phyloP scores from a whole-genome alignment of 148 eudicot genomes.

The Cornus controversa region DNA sequence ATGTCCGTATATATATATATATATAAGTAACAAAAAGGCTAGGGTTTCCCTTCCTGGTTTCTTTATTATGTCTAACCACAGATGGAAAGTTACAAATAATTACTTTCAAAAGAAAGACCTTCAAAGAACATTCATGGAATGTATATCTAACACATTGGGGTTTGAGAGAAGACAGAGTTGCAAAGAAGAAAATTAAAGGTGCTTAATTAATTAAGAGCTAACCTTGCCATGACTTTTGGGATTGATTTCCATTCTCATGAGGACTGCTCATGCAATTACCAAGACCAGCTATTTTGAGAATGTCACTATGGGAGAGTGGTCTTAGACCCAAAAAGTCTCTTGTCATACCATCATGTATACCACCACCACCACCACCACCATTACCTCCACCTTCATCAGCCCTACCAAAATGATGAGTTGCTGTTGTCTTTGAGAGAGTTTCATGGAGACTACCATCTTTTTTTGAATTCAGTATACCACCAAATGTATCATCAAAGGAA shows the following conservation, averaged over 20 bases:
- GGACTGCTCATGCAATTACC: constrained; percentile 32
- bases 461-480: constrained; percentile 27
- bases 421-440: not conserved
- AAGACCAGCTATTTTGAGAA: constrained; percentile 52
- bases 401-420: not conserved
- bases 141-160: not conserved
- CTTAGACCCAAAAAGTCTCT: constrained; percentile 84
- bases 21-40: not conserved
- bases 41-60: not conserved
- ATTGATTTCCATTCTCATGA: constrained; percentile 20
- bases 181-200: too few relatives aligned
- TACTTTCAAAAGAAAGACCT: constrained; percentile 12
- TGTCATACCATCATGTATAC: constrained; percentile 59
- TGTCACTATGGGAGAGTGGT: constrained; percentile 64
- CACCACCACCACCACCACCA: not conserved
- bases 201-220: constrained; percentile 5
- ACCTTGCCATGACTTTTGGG: constrained; percentile 52
- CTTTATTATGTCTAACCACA: constrained; percentile 3
- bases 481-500: constrained; percentile 47
- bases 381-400: not conserved
- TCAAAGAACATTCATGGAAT: not conserved
- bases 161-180: not conserved
- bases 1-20: not conserved
- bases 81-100: constrained; percentile 6
- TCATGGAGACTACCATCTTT: constrained; percentile 13